Evolutionary conservation across 2,329 filamentous ascomycete genomes (phyloP), one percentile per base, ranked within the genome.

Genomic region (Fusarium sp.): DNA sequence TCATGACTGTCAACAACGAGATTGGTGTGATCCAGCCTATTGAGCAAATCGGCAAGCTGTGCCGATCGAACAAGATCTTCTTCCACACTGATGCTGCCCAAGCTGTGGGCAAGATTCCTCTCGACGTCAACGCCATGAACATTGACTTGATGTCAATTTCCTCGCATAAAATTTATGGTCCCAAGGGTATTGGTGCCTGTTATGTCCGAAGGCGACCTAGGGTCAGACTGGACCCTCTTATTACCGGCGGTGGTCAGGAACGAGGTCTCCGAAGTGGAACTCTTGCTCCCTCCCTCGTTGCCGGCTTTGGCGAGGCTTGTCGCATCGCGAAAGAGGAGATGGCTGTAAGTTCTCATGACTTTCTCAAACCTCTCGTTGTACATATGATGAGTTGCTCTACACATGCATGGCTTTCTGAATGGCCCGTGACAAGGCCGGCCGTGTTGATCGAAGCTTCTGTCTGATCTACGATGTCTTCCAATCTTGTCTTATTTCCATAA

Each of bases 1-100:
- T 99, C 83, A 99, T 99, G 96, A 92, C 96, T 2, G 96, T 99
- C 79, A 99, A 99, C 87, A 99, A 99, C 83, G 96, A 99, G 85
- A 98, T 99, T 79, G 96, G 96, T 80, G 96, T 99, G n/a, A 97
- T 99, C 66, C 96, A 99, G 83, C 96, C 96, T 2, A 85, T 99
- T 66, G 93, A 94, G 78, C 91, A 98, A 85, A 99, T 99, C 81
- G 96, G 96, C 79, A 93, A 92, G 84, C 87, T 99, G 20, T 99
- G 96, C 84, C 91, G 96, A 57, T 89, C 91, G 62, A 96, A 94
- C 84, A 98, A 98, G 87, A 88, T 98, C 50, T 99, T 98, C 84
- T 99, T 99, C 90, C 96, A 99, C 85, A 97, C 95, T 30, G 96
- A 99, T 82, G 96, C 89, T 58, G 96, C 96, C 3, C 96, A 99